Evolutionary conservation across 345 rosid genomes (phyloP).

Genomic region (Dovyalis caffra): DNA sequence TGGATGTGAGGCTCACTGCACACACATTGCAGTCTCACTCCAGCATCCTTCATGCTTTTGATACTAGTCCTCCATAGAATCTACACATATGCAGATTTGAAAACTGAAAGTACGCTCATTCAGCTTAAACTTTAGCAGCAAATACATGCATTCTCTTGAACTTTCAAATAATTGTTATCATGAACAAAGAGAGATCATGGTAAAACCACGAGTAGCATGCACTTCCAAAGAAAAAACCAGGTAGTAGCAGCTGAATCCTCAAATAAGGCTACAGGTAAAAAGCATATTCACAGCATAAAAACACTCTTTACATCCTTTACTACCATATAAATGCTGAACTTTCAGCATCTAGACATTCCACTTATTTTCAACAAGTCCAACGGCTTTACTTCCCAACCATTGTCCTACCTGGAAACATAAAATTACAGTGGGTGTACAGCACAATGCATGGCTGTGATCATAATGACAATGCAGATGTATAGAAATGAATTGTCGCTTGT

Average conservation of each 20-base stretch:
- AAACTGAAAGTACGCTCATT: not conserved
- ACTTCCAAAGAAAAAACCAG: not conserved
- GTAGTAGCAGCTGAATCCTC: not conserved
- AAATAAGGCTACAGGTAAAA: not conserved
- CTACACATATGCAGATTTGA: not conserved
- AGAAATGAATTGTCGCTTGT: not conserved
- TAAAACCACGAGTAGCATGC: not conserved
- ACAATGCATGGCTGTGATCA: not conserved
- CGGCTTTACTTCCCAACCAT: not conserved
- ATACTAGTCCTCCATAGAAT: not conserved
- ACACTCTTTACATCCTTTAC: not conserved
- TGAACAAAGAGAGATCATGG: not conserved
- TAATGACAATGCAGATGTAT: not conserved
- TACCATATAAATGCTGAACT: not conserved
- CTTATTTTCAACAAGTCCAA: not conserved
- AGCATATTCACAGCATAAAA: not conserved
- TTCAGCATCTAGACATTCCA: not conserved
- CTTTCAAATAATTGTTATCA: not conserved
- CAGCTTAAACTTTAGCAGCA: not conserved
- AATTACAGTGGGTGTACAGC: not conserved
- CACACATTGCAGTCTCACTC: not conserved
- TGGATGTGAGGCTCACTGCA: not conserved
- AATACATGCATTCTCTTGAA: not conserved
- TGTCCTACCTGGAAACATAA: not conserved
- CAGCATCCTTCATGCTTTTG: not conserved